Evolutionary conservation across 2,329 filamentous ascomycete genomes (phyloP).

Genomic region (Colletotrichum camelliae): DNA sequence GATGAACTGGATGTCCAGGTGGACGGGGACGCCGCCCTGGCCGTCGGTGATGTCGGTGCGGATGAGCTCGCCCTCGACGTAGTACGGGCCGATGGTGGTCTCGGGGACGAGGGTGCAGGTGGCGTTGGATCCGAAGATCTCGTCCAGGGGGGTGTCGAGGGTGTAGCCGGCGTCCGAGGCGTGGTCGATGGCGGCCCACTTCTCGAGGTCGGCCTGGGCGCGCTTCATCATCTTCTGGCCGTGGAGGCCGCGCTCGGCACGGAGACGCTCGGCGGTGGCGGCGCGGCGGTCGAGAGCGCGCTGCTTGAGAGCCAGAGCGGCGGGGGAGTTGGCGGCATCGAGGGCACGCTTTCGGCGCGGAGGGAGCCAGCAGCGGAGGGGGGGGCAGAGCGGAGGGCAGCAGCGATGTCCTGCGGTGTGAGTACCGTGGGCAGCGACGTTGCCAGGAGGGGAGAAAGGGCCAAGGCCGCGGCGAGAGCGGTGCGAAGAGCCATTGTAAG

Average conservation of each 20-base stretch:
- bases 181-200: conserved; percentile 38
- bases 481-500: conserved; percentile 9
- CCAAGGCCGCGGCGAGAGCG: conserved; percentile 5
- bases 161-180: conserved; percentile 31
- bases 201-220: conserved; percentile 33
- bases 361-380: conserved; percentile 37
- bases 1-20: conserved; percentile 30
- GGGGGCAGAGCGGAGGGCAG: conserved; percentile 37
- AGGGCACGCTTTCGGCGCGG: conserved; percentile 42
- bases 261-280: conserved; percentile 40
- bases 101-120: conserved; percentile 18
- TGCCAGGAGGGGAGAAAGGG: conserved; percentile 25
- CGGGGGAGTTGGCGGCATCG: conserved; percentile 38
- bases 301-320: conserved; percentile 41
- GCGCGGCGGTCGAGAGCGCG: conserved; percentile 45
- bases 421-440: conserved; percentile 34
- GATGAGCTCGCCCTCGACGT: conserved; percentile 49
- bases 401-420: conserved; percentile 31
- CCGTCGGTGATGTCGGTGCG: conserved; percentile 49
- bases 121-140: conserved; percentile 22
- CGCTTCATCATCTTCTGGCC: conserved; percentile 37
- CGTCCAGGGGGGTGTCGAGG: conserved; percentile 37
- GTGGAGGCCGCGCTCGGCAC: conserved; percentile 39
- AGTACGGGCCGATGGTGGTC: conserved; percentile 27
- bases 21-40: conserved; percentile 46